Evolutionary conservation across 139 green algal genomes (phyloP).

Genomic region (Closterium sp.): DNA sequence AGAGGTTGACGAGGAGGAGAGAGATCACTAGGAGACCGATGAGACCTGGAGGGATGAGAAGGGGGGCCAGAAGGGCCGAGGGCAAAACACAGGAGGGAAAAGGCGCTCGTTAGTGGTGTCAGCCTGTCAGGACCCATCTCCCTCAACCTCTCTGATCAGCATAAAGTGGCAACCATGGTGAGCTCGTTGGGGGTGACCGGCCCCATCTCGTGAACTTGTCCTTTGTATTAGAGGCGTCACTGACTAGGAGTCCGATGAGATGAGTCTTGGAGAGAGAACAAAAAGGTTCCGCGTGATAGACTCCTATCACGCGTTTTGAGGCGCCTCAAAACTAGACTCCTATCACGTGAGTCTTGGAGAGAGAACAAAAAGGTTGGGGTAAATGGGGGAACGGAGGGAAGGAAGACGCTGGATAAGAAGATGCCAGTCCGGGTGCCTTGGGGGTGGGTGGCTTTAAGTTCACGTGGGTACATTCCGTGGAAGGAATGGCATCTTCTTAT

Average conservation of each 20-base stretch:
- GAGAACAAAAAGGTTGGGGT: conserved; percentile 60
- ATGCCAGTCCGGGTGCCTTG: conserved; percentile 16
- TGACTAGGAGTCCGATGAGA: no score
- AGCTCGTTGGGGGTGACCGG: conserved; percentile 43
- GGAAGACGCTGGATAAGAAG: conserved; percentile 87
- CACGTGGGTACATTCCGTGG: conserved; percentile 62
- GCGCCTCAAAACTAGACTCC: no score
- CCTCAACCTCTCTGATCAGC: no score
- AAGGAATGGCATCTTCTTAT: no score
- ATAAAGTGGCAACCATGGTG: conserved; percentile 86
- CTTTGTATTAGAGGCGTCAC: no score
- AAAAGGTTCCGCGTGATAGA: conserved; percentile 28
- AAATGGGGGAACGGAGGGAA: conserved; percentile 85
- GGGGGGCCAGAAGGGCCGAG: no score
- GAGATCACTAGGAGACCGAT: conserved; percentile 43
- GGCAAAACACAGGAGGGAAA: no score
- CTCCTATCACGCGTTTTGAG: conserved; percentile 7
- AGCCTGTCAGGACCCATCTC: no score
- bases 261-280: no score
- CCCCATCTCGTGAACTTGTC: conserved; percentile 65
- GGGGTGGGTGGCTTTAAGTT: conserved; percentile 54
- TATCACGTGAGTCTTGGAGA: no score
- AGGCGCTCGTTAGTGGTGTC: no score
- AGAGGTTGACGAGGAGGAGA: conserved; percentile 75
- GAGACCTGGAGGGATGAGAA: no score